These are phyloP conservation scores for Artemisia annua DNA, from an alignment of 129 eudicot species.

Conservation along the genomic window DNA sequence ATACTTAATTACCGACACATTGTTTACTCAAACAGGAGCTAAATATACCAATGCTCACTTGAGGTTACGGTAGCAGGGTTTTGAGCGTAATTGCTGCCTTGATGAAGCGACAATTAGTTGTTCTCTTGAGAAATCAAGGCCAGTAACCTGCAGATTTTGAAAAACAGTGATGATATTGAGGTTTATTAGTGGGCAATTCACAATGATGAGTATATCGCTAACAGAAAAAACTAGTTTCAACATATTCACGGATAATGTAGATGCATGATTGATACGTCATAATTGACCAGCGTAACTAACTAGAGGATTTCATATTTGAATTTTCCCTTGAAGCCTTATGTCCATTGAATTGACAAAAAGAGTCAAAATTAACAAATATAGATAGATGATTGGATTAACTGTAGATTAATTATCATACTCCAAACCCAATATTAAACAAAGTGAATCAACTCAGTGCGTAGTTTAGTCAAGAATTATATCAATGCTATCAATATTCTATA, in stretches of 20 bases:
- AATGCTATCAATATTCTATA: neutral
- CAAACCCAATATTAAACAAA: too few species aligned
- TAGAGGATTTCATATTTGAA: neutral
- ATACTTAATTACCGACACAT: neutral
- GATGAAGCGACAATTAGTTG: conserved; percentile 72
- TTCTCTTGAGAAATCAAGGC: conserved; percentile 88
- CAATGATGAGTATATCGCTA: neutral
- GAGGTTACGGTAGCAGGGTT: conserved; percentile 70
- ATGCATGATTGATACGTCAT: neutral
- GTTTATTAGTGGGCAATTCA: neutral
- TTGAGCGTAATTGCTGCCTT: conserved; percentile 54
- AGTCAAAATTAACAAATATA: neutral
- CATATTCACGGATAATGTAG: neutral
- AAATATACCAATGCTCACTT: conserved; percentile 79
- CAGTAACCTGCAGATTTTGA: conserved; percentile 55
- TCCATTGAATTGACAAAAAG: neutral
- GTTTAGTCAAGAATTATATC: too few species aligned
- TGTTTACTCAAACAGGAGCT: conserved; percentile 13
- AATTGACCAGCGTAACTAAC: neutral
- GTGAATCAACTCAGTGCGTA: too few species aligned
- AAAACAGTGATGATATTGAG: neutral
- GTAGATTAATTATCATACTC: too few species aligned
- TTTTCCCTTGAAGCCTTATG: neutral
- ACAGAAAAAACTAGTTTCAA: neutral
- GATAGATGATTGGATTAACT: too few species aligned